phyloP scores from a whole-genome alignment of 768 basidiomycete genomes.

The Phanerochaete sordida region DNA sequence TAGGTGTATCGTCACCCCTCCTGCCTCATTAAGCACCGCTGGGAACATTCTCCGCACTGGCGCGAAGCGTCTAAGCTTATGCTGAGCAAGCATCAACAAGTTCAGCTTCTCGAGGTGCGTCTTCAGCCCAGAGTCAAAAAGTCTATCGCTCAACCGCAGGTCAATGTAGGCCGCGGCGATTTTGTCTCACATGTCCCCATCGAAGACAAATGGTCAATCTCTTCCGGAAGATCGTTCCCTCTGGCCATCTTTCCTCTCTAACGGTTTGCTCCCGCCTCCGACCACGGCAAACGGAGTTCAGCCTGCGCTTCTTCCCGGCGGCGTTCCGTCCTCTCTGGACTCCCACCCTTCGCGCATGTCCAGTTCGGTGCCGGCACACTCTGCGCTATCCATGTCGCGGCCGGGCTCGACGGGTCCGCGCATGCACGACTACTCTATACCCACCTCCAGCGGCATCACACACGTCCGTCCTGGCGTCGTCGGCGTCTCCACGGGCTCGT shows the following conservation, averaged over 20 bases:
- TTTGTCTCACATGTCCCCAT: slow-evolving; percentile 79
- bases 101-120: slow-evolving; percentile 87
- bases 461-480: slow-evolving; percentile 60
- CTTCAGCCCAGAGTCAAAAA: neutral
- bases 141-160: neutral
- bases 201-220: slow-evolving; percentile 60
- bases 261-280: slow-evolving; percentile 62
- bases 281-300: slow-evolving; percentile 15
- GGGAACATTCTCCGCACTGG: slow-evolving; percentile 98
- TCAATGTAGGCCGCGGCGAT: slow-evolving; percentile 81
- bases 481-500: slow-evolving; percentile 31
- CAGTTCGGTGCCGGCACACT: slow-evolving; percentile 48
- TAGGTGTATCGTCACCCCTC: slow-evolving; percentile 90
- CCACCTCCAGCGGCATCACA: slow-evolving; percentile 42
- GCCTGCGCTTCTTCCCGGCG: slow-evolving; percentile 8
- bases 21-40: slow-evolving; percentile 95
- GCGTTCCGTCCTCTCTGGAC: slow-evolving; percentile 15
- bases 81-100: slow-evolving; percentile 95
- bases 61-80: slow-evolving; percentile 87
- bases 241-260: slow-evolving; percentile 84
- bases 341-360: slow-evolving; percentile 32
- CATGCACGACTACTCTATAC: slow-evolving; percentile 62
- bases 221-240: slow-evolving; percentile 92
- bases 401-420: slow-evolving; percentile 48
- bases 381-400: slow-evolving; percentile 20